Conservation (phyloP, 345 rosid species). For the Stellera chamaejasme region DNA sequence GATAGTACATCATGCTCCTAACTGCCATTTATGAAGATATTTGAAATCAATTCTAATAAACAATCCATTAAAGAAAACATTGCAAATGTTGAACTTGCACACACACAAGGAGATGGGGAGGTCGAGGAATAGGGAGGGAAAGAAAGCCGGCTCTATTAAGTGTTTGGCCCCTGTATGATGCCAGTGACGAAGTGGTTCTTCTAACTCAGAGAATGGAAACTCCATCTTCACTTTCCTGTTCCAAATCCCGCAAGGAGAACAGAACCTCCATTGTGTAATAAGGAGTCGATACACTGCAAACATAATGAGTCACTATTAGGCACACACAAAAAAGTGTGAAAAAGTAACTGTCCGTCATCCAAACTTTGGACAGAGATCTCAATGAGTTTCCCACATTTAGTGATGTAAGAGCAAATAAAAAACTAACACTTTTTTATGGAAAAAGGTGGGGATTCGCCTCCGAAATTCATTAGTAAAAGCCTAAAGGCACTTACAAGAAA, state of each 20-base stretch:
- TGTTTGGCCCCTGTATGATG: constrained; percentile 97
- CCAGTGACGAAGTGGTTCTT: constrained; percentile 86
- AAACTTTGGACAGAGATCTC: too few relatives aligned
- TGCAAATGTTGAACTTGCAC: neutral
- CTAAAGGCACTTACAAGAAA: too few relatives aligned
- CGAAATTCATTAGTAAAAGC: too few relatives aligned
- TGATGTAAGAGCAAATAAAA: too few relatives aligned
- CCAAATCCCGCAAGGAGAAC: constrained; percentile 69
- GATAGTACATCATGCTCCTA: constrained; percentile 98
- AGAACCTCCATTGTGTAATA: constrained; percentile 89
- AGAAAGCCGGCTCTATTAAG: constrained; percentile 82
- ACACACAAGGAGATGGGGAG: neutral
- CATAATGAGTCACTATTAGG: constrained; percentile 1
- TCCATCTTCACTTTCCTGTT: constrained; percentile 87
- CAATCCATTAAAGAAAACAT: neutral
- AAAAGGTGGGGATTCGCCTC: too few relatives aligned
- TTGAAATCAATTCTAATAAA: constrained; percentile 6
- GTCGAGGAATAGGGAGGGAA: neutral
- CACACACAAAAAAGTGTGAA: too few relatives aligned
- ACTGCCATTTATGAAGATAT: constrained; percentile 37
- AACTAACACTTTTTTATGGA: too few relatives aligned
- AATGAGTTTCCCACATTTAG: too few relatives aligned
- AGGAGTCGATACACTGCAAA: constrained; percentile 84
- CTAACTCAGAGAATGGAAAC: constrained; percentile 73
- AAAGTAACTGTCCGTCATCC: too few relatives aligned